Conservation (phyloP, 192 early-diverging fungal species). For the Kickxella alabastrina region DNA sequence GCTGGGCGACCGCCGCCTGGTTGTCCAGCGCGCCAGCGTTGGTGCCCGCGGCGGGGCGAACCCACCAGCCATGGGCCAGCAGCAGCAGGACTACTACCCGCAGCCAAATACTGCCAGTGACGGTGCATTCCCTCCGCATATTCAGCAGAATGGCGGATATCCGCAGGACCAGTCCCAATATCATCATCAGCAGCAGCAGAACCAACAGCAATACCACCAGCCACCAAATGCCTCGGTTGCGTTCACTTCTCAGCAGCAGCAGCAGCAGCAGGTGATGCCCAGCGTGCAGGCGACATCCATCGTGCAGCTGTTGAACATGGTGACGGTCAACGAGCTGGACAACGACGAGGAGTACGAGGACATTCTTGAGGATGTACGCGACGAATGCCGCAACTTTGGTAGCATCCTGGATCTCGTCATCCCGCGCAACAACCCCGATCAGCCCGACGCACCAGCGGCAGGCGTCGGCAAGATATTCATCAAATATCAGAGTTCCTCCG, state of each 20-base stretch:
- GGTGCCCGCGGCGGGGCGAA: slow-evolving; percentile 57
- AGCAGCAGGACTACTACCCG: neutral
- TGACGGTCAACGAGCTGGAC: slow-evolving; percentile 75
- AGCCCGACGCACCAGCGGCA: slow-evolving; percentile 44
- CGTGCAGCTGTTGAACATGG: slow-evolving; percentile 94
- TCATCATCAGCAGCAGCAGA: neutral
- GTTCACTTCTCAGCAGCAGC: slow-evolving; percentile 9
- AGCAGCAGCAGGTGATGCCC: no score
- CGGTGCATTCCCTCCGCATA: no score
- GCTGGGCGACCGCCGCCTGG: slow-evolving; percentile 85
- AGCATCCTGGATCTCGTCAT: slow-evolving; percentile 75
- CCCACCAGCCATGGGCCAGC: neutral
- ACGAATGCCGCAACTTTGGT: slow-evolving; percentile 88
- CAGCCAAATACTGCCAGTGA: no score
- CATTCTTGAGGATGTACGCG: slow-evolving; percentile 84
- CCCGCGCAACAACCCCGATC: slow-evolving; percentile 63
- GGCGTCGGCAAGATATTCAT: slow-evolving; percentile 95
- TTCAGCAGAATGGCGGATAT: no score
- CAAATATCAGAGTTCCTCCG: slow-evolving; percentile 58
- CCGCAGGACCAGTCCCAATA: no score
- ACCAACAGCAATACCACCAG: slow-evolving; percentile 28
- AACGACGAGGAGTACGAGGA: slow-evolving; percentile 87
- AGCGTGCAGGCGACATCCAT: slow-evolving; percentile 72
- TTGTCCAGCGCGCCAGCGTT: slow-evolving; percentile 90
- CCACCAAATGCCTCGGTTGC: no score